Base-by-base conservation (phyloP, 148 eudicot genomes). In the Dianthus caryophyllus region DNA sequence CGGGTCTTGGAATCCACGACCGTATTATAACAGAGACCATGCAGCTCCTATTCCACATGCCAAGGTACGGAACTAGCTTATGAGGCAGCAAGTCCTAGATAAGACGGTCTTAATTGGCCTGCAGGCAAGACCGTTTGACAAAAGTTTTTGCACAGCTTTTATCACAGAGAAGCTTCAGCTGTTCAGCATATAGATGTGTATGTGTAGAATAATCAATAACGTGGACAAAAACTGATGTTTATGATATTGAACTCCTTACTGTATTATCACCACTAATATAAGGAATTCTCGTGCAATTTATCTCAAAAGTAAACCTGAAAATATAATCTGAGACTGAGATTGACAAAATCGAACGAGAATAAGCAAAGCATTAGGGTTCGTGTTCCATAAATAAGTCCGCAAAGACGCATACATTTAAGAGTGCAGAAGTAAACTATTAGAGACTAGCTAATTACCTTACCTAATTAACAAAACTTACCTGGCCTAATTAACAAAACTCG, bases 1-100 rank as follows among this genome's bases (percentile, higher is more conserved):
- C 61, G 80, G 80, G 17, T 48, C 50, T 51, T 80, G 82, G 84
- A 72, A 58, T 59, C 80, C 87, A 8, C 64, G 43, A 17, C 87
- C 87, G 6, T 75, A 78, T 29, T 59, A 67, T 61, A 53, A 61
- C 7, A 73, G 73, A 26, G 74, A 62, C 22, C 59, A 64, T 52
- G 46, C 22, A 12, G 82, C 64, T 5, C 82, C 77, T 2, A 68
- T 83, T 73, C 79, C 75, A 3, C 69, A 73, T 61, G 33, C 30
- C 44, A 61, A 69, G 70, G 50, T 67, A 75, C 66, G 73, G 4
- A 61, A 61, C n/a, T 68, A 67, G 61, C 27, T 31, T 69, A 43
- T 43, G 26, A 47, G 43, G 38, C 5, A 21, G 38, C 5, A 21
- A 55, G 58, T n/a, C 38, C 39, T 27, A 61, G 62, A 69, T 29